A percentile compares a stretch with the other conserved stretches of the same genome.
Evolutionary conservation across 2,329 filamentous ascomycete species (phyloP).

Genomic region (Aspergillus hortae): DNA sequence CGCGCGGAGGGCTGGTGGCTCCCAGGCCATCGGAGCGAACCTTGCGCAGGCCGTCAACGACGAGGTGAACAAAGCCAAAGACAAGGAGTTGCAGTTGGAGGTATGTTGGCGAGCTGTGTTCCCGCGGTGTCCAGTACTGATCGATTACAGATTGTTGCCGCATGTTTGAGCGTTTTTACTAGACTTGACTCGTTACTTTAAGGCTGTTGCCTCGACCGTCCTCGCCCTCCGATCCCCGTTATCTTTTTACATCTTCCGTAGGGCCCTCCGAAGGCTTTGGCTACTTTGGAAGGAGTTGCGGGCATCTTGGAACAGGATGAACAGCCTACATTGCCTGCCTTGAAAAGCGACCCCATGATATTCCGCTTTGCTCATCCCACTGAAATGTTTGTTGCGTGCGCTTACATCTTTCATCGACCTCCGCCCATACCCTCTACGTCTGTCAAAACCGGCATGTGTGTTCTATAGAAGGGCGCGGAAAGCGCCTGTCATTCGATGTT

Average conservation of each 20-base stretch:
- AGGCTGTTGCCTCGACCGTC: conserved; percentile 5
- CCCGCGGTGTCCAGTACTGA: conserved; percentile 10
- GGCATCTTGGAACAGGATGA: conserved; percentile 22
- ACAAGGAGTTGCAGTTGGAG: conserved; percentile 94
- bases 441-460: conserved; percentile 3
- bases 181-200: conserved; percentile 92
- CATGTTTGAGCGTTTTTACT: conserved; percentile 95
- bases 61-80: conserved; percentile 80
- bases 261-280: conserved; percentile 14
- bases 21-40: conserved; percentile 86
- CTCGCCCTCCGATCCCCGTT: conserved; percentile 8
- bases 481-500: background rate
- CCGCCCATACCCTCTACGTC: background rate
- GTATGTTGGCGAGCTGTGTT: conserved; percentile 49
- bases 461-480: conserved; percentile 5
- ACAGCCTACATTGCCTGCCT: conserved; percentile 1
- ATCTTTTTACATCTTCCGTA: conserved; percentile 14
- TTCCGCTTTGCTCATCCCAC: conserved; percentile 9
- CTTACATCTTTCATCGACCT: background rate
- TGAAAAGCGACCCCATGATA: too few species aligned
- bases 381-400: conserved; percentile 9
- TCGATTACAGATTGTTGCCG: conserved; percentile 67
- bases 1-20: conserved; percentile 70
- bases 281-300: conserved; percentile 24
- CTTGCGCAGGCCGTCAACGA: conserved; percentile 81